phyloP scores from a whole-genome alignment of 495 filamentous ascomycete species.

The Podospora australis region DNA sequence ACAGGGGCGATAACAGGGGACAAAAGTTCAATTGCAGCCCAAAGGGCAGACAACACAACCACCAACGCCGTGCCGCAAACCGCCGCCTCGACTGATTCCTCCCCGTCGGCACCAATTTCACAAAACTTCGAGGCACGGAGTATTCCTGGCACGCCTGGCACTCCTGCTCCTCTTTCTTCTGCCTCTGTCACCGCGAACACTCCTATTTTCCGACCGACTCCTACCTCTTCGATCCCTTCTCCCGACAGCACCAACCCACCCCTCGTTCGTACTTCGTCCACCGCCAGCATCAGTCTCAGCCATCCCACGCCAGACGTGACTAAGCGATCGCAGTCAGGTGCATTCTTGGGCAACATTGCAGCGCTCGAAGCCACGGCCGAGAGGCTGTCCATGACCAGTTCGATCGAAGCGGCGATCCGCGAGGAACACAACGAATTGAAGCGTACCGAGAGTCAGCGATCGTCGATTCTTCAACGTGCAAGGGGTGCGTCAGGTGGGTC shows the following conservation, averaged over 20 bases:
- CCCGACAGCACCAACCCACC: constrained; percentile 32
- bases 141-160: no score
- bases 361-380: constrained; percentile 78
- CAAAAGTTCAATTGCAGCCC: background rate
- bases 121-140: constrained; percentile 1
- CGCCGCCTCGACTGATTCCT: constrained; percentile 5
- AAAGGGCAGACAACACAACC: background rate
- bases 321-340: constrained; percentile 63
- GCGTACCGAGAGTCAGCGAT: constrained; percentile 54
- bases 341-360: constrained; percentile 71
- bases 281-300: constrained; percentile 51
- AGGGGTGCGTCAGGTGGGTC: constrained; percentile 18
- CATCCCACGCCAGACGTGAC: constrained; percentile 75
- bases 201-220: constrained; percentile 20
- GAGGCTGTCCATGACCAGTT: constrained; percentile 68
- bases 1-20: background rate
- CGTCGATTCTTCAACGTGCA: constrained; percentile 41
- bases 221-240: constrained; percentile 11
- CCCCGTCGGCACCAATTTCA: background rate
- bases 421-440: constrained; percentile 75
- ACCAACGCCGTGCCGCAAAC: constrained; percentile 14
- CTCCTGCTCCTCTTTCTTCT: background rate
- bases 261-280: constrained; percentile 55
- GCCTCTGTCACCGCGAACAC: constrained; percentile 7
- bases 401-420: constrained; percentile 74